A percentile compares a stretch with the other conserved stretches of the same genome.
Evolutionary conservation across 129 eudicot genomes (phyloP).

Genomic region (Flaveria brownii): DNA sequence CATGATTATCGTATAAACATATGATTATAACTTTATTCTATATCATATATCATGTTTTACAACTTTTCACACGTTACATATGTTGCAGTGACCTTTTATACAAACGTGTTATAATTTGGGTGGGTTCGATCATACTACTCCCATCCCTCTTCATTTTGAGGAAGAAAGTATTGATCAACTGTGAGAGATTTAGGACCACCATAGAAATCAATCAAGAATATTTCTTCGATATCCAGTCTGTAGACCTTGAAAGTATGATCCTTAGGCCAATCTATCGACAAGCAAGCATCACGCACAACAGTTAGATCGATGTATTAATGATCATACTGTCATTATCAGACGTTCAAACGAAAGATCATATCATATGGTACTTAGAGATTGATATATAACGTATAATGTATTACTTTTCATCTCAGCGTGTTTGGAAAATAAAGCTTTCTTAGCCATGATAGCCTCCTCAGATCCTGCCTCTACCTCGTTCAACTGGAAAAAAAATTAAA

Average conservation of each 20-base stretch:
- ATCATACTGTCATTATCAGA: neutral
- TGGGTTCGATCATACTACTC: neutral
- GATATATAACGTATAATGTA: neutral
- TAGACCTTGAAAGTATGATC: conserved; percentile 72
- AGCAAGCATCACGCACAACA: conserved; percentile 8
- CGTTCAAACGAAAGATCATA: neutral
- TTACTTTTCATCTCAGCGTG: conserved; percentile 87
- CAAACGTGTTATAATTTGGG: neutral
- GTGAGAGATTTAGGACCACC: conserved; percentile 63
- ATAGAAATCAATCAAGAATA: conserved; percentile 80
- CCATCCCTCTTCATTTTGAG: neutral
- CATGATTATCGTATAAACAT: too few species aligned
- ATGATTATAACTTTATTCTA: neutral
- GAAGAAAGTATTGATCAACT: conserved; percentile 12
- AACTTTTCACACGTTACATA: neutral
- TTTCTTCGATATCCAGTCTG: conserved; percentile 70
- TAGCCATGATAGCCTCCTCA: conserved; percentile 63
- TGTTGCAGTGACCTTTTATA: neutral
- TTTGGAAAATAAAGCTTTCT: conserved; percentile 62
- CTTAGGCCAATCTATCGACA: conserved; percentile 72
- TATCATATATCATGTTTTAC: conserved; percentile 10
- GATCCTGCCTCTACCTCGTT: conserved; percentile 48
- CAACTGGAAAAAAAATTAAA: conserved; percentile 48
- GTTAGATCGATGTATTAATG: neutral
- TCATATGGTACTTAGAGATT: too few species aligned